A percentile compares a stretch with the other conserved stretches of the same genome.
Conservation (phyloP, 78 protist species). For the Cyanophora paradoxa region DNA sequence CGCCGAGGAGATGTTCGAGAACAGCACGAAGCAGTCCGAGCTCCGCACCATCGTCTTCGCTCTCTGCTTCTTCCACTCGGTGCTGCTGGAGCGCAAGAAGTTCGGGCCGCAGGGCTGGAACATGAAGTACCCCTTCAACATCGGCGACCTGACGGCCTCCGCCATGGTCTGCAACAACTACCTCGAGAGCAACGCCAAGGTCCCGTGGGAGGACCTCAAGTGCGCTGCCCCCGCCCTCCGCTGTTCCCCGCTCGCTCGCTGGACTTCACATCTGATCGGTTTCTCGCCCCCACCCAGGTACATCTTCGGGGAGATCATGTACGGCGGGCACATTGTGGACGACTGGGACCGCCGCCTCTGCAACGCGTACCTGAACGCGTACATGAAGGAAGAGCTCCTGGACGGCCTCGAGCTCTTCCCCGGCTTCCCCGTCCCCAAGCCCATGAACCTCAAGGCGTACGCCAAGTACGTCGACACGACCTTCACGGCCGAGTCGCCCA, state of each 20-base stretch:
- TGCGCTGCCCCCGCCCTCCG: too few species aligned
- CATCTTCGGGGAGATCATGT: conserved; percentile 88
- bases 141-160: conserved; percentile 73
- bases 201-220: conserved; percentile 89
- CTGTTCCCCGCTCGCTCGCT: too few species aligned
- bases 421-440: conserved; percentile 30
- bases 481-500: conserved; percentile 72
- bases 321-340: conserved; percentile 90
- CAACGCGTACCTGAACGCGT: conserved; percentile 53
- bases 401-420: conserved; percentile 57
- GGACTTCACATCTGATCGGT: too few species aligned
- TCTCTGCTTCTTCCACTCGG: conserved; percentile 82
- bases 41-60: conserved; percentile 63
- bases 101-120: conserved; percentile 89
- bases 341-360: conserved; percentile 75
- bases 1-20: not conserved
- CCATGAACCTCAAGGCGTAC: conserved; percentile 36
- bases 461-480: conserved; percentile 48
- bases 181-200: conserved; percentile 47
- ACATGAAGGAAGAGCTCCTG: conserved; percentile 44
- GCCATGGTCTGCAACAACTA: conserved; percentile 64
- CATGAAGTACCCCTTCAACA: conserved; percentile 74
- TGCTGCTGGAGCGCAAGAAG: conserved; percentile 79
- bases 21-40: conserved; percentile 44
- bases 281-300: too few species aligned